Conservation (phyloP, 2,329 filamentous ascomycete genomes). For the Tolypocladium capitatum region DNA sequence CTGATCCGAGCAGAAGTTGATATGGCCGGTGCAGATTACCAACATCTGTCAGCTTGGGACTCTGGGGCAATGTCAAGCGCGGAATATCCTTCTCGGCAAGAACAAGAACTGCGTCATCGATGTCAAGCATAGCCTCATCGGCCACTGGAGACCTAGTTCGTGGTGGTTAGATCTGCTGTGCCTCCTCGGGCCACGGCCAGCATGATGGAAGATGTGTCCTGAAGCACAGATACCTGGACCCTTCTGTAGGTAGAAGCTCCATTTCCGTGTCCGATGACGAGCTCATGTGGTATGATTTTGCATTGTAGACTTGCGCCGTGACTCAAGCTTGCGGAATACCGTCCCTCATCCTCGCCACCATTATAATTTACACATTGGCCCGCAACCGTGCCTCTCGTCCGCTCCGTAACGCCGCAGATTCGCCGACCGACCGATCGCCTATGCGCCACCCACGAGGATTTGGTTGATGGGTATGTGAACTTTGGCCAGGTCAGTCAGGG, state of each 20-base stretch:
- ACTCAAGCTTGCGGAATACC: neutral
- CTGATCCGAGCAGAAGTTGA: no score
- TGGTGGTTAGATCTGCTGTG: neutral
- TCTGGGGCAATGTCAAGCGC: no score
- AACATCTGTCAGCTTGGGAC: no score
- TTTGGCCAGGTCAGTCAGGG: slow-evolving; percentile 13
- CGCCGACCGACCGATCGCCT: slow-evolving; percentile 13
- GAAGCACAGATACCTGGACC: neutral
- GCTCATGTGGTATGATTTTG: neutral
- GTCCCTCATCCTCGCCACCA: neutral
- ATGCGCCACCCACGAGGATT: slow-evolving; percentile 54
- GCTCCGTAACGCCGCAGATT: neutral
- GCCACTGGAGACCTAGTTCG: neutral
- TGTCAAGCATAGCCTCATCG: no score
- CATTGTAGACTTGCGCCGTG: neutral
- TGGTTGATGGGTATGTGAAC: slow-evolving; percentile 61
- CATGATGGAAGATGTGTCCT: neutral
- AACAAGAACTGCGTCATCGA: no score
- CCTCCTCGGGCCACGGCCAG: neutral
- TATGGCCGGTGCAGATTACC: no score
- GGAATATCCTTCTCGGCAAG: no score
- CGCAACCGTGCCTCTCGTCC: neutral
- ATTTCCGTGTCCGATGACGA: neutral
- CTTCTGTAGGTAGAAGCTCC: neutral
- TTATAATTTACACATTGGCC: neutral